Base-by-base conservation (phyloP, 225 moss, liverwort and hornwort species). In the Sphagnum tenellum region DNA sequence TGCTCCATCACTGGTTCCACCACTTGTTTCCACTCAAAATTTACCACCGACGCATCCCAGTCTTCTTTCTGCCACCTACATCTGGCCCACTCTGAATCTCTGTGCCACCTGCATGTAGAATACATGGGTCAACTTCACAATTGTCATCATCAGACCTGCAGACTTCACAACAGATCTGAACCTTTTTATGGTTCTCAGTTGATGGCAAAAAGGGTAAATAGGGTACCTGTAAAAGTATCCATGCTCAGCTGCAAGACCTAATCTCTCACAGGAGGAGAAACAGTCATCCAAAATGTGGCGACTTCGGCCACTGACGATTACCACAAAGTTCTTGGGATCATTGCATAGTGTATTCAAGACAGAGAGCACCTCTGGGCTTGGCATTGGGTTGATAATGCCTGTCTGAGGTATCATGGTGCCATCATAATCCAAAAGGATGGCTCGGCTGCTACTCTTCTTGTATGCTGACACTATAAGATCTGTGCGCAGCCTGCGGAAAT, bases 241-340 rank as follows among this genome's bases (percentile, higher is more conserved):
- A 74, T 83, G 83, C 74, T 83, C 83, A 8, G 79, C 83, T 61
- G 83, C 83, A 69, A 83, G 73, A 44, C 83, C 83, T 55, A 83
- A 57, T 55, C 72, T 71, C 49, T 76, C 76, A 67, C 83, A 83
- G 64, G 73, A 76, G 48, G 76, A 71, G 72, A 83, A 83, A 65
- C 83, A 83, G 52, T 64, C 56, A 55, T 66, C 73, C 62, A 83
- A 67, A 9, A 66, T 76, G 14, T 60, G 47, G 64, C 79, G 79
- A 62, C 73, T 76, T 46, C 83, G 73, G 50, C 83, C 83, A 67
- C 83, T 83, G 13, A 83, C 79, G 49, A 83, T 71, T 47, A 79
- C 76, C 48, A 83, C 76, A 48, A 83, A 73, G 60, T 83, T 83
- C 67, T 74, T 79, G 8, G 79, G 76, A 61, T 83, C 83, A 45